Evolutionary conservation across 2,329 filamentous ascomycete genomes (phyloP).

Genomic region (Macrophomina pseudophaseolina): DNA sequence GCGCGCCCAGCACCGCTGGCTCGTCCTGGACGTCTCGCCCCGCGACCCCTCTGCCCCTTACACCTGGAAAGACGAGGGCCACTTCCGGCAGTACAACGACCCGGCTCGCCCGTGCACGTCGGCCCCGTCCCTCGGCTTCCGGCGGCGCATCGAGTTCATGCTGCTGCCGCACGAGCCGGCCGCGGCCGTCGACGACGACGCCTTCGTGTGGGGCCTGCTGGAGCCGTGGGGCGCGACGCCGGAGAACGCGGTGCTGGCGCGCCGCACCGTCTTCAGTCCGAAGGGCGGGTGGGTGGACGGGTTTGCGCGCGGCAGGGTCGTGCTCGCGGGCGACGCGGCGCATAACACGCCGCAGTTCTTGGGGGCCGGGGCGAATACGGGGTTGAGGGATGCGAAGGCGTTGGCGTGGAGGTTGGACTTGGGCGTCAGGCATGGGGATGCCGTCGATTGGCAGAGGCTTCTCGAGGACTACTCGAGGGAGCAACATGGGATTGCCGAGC

Average conservation of each 20-base stretch:
- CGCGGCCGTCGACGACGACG: not conserved
- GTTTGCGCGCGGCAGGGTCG: not conserved
- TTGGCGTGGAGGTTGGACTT: not conserved
- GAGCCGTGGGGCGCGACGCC: not conserved
- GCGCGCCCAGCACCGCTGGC: not conserved
- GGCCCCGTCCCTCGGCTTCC: not conserved
- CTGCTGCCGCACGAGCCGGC: not conserved
- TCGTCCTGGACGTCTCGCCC: not conserved
- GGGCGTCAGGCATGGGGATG: not conserved
- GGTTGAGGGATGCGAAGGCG: not conserved
- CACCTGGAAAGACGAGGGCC: not conserved
- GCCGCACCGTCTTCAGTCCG: not conserved
- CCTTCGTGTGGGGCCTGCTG: not conserved
- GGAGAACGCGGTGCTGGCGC: not conserved
- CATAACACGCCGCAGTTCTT: conserved; percentile 1
- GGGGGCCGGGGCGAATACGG: not conserved
- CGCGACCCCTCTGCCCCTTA: not conserved
- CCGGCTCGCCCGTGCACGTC: not conserved
- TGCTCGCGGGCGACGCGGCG: not conserved
- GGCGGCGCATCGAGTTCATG: not conserved
- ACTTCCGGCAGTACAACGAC: not conserved
- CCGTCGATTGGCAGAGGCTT: not conserved
- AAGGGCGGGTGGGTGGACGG: not conserved
- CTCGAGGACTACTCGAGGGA: not conserved
- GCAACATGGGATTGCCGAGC: not conserved